Conservation (phyloP, 2,329 filamentous ascomycete genomes). For the Nothopassalora personata region DNA sequence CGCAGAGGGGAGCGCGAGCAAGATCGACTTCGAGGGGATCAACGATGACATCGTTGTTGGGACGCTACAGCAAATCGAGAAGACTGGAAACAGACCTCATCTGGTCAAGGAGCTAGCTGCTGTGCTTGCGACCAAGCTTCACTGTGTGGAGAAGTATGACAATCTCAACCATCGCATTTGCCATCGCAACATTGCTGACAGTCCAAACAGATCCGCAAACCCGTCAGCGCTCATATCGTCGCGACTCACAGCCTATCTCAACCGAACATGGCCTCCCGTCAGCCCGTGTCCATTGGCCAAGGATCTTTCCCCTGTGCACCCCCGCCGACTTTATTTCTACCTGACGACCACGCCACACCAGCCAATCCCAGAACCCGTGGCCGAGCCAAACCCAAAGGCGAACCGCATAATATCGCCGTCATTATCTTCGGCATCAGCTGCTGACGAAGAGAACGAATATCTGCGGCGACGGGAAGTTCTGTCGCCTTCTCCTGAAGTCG, state of each 20-base stretch:
- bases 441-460: slow-evolving; percentile 64
- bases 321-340: slow-evolving; percentile 93
- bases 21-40: slow-evolving; percentile 75
- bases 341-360: slow-evolving; percentile 83
- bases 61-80: slow-evolving; percentile 81
- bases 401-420: slow-evolving; percentile 74
- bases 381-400: slow-evolving; percentile 31
- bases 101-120: slow-evolving; percentile 88
- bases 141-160: slow-evolving; percentile 86
- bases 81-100: slow-evolving; percentile 86
- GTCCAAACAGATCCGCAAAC: slow-evolving; percentile 72
- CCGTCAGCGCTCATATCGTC: slow-evolving; percentile 93
- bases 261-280: slow-evolving; percentile 72
- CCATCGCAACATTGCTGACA: slow-evolving; percentile 29
- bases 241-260: slow-evolving; percentile 80
- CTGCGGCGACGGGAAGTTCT: slow-evolving; percentile 58
- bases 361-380: slow-evolving; percentile 61
- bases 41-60: slow-evolving; percentile 93
- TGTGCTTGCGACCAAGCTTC: slow-evolving; percentile 68
- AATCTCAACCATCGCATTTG: slow-evolving; percentile 2
- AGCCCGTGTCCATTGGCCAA: slow-evolving; percentile 85
- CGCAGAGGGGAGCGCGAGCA: slow-evolving; percentile 42
- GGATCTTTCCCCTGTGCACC: slow-evolving; percentile 86
- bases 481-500: slow-evolving; percentile 88
- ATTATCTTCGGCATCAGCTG: slow-evolving; percentile 66